Conservation (phyloP, 2,329 filamentous ascomycete genomes). For the Phialocephala subalpina region DNA sequence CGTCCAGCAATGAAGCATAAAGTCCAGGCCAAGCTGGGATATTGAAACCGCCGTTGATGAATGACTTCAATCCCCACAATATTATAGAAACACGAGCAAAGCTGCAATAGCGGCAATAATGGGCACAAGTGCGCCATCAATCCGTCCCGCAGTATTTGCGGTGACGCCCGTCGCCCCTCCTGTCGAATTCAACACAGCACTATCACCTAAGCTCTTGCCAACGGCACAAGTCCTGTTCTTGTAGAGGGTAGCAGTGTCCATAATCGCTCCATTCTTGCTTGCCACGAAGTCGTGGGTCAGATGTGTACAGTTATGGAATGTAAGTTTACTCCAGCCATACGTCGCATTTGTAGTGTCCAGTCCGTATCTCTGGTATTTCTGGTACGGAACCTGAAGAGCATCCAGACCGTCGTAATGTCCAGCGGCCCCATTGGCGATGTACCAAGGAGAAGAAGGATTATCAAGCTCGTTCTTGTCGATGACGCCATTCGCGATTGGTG, state of each 20-base stretch:
- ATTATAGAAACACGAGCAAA: not conserved
- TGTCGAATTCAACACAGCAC: not conserved
- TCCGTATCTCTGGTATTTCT: constrained; percentile 36
- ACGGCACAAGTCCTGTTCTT: constrained; percentile 27
- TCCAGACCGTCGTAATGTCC: constrained; percentile 45
- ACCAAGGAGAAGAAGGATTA: constrained; percentile 21
- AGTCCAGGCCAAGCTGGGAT: no score
- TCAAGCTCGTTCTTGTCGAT: constrained; percentile 19
- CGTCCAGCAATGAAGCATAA: no score
- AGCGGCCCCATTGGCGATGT: constrained; percentile 39
- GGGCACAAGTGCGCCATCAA: not conserved
- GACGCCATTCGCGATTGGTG: constrained; percentile 16
- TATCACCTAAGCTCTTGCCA: not conserved
- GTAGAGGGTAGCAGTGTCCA: constrained; percentile 44
- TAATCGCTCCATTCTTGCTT: constrained; percentile 42
- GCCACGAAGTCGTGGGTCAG: constrained; percentile 49
- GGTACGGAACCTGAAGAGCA: constrained; percentile 11
- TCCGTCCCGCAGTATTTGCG: not conserved
- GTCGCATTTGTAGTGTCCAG: constrained; percentile 43
- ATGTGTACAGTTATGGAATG: constrained; percentile 51
- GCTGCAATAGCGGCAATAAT: not conserved
- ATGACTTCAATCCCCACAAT: no score
- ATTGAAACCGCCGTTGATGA: no score
- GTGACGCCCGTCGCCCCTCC: not conserved
- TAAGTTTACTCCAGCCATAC: constrained; percentile 49